Percentiles rank a stretch among this genome's conserved stretches.
phyloP scores from a whole-genome alignment of 1,139 yeast genomes.

The Blastobotrys aristatus region DNA sequence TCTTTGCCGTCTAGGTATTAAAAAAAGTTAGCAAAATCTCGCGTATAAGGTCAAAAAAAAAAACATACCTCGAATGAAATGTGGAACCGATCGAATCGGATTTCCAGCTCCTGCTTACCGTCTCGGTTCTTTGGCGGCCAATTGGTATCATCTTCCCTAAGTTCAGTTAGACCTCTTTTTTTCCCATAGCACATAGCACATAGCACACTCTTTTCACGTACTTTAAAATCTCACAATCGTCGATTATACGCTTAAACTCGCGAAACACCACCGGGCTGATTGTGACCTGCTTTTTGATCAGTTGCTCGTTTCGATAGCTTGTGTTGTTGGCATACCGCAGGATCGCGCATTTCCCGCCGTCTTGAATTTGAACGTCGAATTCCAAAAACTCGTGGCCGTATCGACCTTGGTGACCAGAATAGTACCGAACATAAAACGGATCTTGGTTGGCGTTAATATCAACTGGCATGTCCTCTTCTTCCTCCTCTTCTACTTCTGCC shows the following conservation, averaged over 20 bases:
- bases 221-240: constrained; percentile 39
- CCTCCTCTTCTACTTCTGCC: constrained; percentile 4
- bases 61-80: constrained; percentile 36
- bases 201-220: constrained; percentile 10
- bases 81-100: constrained; percentile 38
- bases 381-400: constrained; percentile 46
- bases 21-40: not conserved
- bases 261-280: constrained; percentile 37
- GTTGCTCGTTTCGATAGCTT: constrained; percentile 42
- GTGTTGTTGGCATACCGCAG: constrained; percentile 45
- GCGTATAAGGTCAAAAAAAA: too few relatives aligned
- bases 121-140: constrained; percentile 43
- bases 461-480: constrained; percentile 1
- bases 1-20: constrained; percentile 33
- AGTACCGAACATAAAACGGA: constrained; percentile 39
- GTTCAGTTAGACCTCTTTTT: constrained; percentile 1
- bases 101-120: constrained; percentile 44
- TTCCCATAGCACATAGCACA: too few relatives aligned
- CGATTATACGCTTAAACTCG: constrained; percentile 36
- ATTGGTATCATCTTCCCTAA: constrained; percentile 37
- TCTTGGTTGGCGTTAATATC: constrained; percentile 12
- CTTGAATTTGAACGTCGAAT: constrained; percentile 37
- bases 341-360: constrained; percentile 35
- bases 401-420: constrained; percentile 42
- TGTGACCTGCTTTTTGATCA: constrained; percentile 39